These are phyloP conservation scores for Ustilago tritici DNA, from an alignment of 1,284 basidiomycete species.

Conservation along the genomic window DNA sequence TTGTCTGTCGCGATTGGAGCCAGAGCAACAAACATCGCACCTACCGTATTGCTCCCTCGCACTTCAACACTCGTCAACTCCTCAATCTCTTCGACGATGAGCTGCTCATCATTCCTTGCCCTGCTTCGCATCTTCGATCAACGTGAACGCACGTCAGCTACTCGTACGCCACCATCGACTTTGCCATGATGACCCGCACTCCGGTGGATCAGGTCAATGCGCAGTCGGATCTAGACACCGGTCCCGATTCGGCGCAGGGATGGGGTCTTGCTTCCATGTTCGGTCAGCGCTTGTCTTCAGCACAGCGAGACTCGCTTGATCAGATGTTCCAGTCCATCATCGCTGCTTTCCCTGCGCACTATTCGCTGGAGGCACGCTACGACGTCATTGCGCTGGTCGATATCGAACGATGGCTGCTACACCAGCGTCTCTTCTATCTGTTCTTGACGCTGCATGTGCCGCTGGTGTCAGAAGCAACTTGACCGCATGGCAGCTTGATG, in stretches of 20 bases:
- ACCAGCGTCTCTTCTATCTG: constrained; percentile 39
- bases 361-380: constrained; percentile 40
- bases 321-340: constrained; percentile 37
- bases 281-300: constrained; percentile 27
- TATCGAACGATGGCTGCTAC: constrained; percentile 44
- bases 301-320: constrained; percentile 39
- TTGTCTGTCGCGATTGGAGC: constrained; percentile 40
- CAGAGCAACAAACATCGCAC: constrained; percentile 33
- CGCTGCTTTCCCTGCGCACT: constrained; percentile 39
- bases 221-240: constrained; percentile 26
- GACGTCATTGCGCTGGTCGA: constrained; percentile 27
- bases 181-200: constrained; percentile 38
- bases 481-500: constrained; percentile 43
- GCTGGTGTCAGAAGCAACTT: constrained; percentile 28
- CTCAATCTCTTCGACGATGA: constrained; percentile 49
- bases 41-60: constrained; percentile 35
- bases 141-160: constrained; percentile 49
- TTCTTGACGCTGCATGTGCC: constrained; percentile 47
- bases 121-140: constrained; percentile 33
- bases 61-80: constrained; percentile 42
- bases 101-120: constrained; percentile 23
- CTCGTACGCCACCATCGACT: constrained; percentile 34
- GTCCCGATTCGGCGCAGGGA: constrained; percentile 14
- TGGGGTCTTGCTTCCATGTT: constrained; percentile 41
- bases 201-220: constrained; percentile 44